Evolutionary conservation across 2,329 filamentous ascomycete genomes (phyloP), one percentile per base, ranked within the genome.

Genomic region (Chrysoporthe puriensis): DNA sequence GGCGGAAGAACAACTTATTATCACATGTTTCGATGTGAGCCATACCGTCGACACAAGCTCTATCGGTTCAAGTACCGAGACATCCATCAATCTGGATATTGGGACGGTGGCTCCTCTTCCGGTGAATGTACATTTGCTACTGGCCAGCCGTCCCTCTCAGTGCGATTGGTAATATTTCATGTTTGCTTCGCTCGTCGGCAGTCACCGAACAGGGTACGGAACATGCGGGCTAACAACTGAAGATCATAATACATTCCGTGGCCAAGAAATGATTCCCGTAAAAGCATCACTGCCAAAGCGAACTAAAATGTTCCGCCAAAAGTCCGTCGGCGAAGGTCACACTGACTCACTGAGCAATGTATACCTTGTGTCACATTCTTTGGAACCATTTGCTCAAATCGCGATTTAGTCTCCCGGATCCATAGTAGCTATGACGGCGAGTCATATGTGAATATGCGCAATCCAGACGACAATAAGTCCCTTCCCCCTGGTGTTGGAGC

Each of bases 271-370:
- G 32, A n/a, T 11, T 18, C 54, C 32, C 32, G 16, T 57, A 57
- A 57, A 57, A 40, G 1, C 32, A 57, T 18, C 14, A 57, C 14
- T 32, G 6, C 54, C 26, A 14, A 57, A 57, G 54, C 32, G 32
- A 57, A 32, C 54, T 32, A 57, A 32, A 36, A 36, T 16, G 54
- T 57, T 57, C 54, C 54, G 54, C 54, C 54, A 57, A 36, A 57
- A 57, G 9, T 18, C 54, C 26, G 18, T 34, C 32, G 54, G 2
- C 32, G 6, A 36, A 16, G 16, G 54, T 36, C 54, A 57, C 26
- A n/a, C 7, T 40, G 11, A 13, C 21, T 13, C 11, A 52, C 16
- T 57, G 9, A 40, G 26, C 26, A 26, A 26, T 26, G 26, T 26
- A 26, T 26, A 26, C 26, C 26, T 26, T 26, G 26, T 57, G 32